A percentile compares a stretch with the other conserved stretches of the same genome.
phyloP scores from a whole-genome alignment of 78 protist genomes.

The slime mould (Dictyostelium discoideum) region DNA sequence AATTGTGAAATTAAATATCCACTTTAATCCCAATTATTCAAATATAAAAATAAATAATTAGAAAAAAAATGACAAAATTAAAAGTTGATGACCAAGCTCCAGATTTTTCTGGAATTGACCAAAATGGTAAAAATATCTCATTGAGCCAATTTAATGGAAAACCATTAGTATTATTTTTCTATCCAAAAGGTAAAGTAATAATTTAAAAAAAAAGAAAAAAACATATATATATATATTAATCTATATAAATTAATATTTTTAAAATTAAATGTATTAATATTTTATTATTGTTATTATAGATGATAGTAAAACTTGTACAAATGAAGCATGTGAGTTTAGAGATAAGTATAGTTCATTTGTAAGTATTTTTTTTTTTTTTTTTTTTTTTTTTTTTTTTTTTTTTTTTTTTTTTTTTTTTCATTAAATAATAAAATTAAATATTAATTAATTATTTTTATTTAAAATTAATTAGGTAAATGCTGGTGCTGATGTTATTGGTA shows the following conservation, averaged over 20 bases:
- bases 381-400: too few species aligned
- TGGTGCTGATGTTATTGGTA: constrained; percentile 58
- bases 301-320: not conserved
- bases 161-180: constrained; percentile 43
- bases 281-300: not conserved
- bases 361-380: too few species aligned
- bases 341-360: constrained; percentile 50
- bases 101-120: not conserved
- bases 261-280: too few species aligned
- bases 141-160: not conserved
- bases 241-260: too few species aligned
- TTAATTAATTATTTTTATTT: not conserved
- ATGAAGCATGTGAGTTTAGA: constrained; percentile 44
- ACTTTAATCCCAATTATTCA: too few species aligned
- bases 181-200: not conserved
- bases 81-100: constrained; percentile 37
- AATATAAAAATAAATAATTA: too few species aligned
- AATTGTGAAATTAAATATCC: too few species aligned
- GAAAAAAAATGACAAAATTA: too few species aligned
- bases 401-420: too few species aligned
- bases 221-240: too few species aligned
- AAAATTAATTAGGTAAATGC: not conserved
- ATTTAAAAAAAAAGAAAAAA: too few species aligned
- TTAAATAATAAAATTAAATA: too few species aligned
- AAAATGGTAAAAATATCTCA: not conserved